Base-by-base conservation (phyloP, 1,284 basidiomycete genomes). In the Cutaneotrichosporon cutaneum region DNA sequence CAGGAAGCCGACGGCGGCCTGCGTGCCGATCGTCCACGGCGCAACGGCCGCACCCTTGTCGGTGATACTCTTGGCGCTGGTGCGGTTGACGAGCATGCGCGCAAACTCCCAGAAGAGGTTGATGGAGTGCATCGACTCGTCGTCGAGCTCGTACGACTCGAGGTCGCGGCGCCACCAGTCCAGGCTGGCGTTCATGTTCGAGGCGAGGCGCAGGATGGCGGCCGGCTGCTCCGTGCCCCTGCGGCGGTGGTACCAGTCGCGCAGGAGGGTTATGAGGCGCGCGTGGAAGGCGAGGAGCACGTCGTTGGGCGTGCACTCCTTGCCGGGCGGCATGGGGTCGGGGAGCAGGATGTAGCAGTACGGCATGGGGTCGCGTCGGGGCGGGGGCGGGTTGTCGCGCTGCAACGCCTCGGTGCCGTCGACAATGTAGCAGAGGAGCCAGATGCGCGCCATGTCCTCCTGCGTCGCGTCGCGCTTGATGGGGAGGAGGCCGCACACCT, bases 391-490 rank as follows among this genome's bases (percentile, higher is more conserved):
- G 47, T 66, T 64, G 55, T 64, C 61, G 36, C 63, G 52, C 59
- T 68, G 68, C 14, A 70, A 57, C 5, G 69, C 59, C 53, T 75
- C 72, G 4, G 70, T 72, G 5, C 71, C 70, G 56, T 71, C 71
- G 22, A 74, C 73, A 27, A 75, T 69, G 69, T 75, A 77, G 60
- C 74, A 74, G 3, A 77, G 61, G 13, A 77, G 69, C 74, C 74
- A 77, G 11, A 76, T 62, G 10, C 76, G 61, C 11, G 76, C 71
- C 70, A 73, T 73, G 50, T 77, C 69, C 36, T 67, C 60, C 24
- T 58, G 56, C 21, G 63, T 66, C 2, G 74, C 70, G 18, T 67
- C 64, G 47, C 75, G 67, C 55, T 75, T 72, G 27, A 69, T 63
- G 0, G 74, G 71, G 1, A 76, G 68, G n/a, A 73, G 56, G 1